Percentiles rank a stretch among this genome's conserved stretches.
phyloP scores from a whole-genome alignment of 495 filamentous ascomycete species.

The Pseudomonodictys pantanalensis region DNA sequence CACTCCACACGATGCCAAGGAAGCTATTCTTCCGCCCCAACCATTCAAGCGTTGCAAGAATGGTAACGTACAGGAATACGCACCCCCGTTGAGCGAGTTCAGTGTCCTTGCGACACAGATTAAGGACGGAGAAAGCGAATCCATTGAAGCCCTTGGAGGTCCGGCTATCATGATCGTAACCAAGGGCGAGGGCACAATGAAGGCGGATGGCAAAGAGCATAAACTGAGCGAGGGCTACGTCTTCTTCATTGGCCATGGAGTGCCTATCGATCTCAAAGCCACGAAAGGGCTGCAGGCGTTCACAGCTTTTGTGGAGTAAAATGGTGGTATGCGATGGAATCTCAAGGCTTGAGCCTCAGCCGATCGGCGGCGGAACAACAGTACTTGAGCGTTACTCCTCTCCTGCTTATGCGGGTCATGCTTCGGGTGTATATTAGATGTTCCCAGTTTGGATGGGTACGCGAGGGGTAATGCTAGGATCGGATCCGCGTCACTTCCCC shows the following conservation, averaged over 20 bases:
- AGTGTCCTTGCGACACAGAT: conserved; percentile 35
- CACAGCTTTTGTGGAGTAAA: conserved; percentile 28
- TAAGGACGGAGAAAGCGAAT: conserved; percentile 54
- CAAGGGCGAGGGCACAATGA: conserved; percentile 59
- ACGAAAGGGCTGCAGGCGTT: conserved; percentile 51
- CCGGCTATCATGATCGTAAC: conserved; percentile 66
- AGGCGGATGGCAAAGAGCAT: conserved; percentile 51
- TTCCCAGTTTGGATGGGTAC: background rate
- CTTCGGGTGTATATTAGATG: background rate
- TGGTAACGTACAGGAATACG: conserved; percentile 60
- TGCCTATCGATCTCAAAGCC: conserved; percentile 50
- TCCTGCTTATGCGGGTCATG: background rate
- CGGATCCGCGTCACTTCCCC: background rate
- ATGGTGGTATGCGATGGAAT: background rate
- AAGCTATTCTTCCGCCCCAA: conserved; percentile 51
- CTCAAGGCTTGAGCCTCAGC: background rate
- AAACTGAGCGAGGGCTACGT: conserved; percentile 63
- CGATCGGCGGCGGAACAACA: background rate
- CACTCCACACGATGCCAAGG: conserved; percentile 53
- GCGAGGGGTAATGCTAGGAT: background rate
- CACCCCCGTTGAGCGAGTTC: conserved; percentile 62
- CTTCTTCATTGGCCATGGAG: conserved; percentile 65
- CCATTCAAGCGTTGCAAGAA: conserved; percentile 53
- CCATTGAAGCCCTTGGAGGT: conserved; percentile 55
- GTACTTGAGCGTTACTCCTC: background rate